These are phyloP conservation scores for Nannochloris sp. DNA, from an alignment of 139 green algal species.

Conservation along the genomic window DNA sequence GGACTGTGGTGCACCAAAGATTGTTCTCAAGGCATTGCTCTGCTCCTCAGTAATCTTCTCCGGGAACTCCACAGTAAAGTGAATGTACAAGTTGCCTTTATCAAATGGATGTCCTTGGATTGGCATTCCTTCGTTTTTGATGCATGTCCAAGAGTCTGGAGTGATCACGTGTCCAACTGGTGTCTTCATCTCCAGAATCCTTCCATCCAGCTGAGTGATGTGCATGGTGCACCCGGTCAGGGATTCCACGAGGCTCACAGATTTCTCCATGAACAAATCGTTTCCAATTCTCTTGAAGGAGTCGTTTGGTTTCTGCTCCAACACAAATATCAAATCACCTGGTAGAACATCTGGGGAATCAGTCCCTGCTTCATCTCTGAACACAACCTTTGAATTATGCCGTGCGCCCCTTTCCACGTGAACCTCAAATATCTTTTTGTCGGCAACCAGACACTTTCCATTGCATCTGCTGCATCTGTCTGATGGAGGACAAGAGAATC, in stretches of 20 bases:
- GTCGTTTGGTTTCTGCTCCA: slow-evolving; percentile 86
- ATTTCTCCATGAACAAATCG: slow-evolving; percentile 86
- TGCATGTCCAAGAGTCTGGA: slow-evolving; percentile 67
- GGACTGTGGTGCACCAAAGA: background rate
- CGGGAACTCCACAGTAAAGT: slow-evolving; percentile 84
- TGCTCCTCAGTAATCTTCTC: slow-evolving; percentile 34
- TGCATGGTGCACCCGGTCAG: slow-evolving; percentile 76
- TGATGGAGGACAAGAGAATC: slow-evolving; percentile 45
- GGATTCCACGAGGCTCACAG: slow-evolving; percentile 80
- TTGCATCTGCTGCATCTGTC: slow-evolving; percentile 75
- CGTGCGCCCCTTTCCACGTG: slow-evolving; percentile 88
- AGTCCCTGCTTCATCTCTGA: slow-evolving; percentile 86
- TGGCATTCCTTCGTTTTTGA: slow-evolving; percentile 93
- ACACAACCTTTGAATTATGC: slow-evolving; percentile 73
- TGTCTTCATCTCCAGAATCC: slow-evolving; percentile 60
- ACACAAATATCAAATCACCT: slow-evolving; percentile 92
- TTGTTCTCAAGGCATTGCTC: slow-evolving; percentile 21
- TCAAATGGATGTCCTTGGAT: slow-evolving; percentile 76
- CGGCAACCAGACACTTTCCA: slow-evolving; percentile 64
- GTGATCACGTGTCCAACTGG: slow-evolving; percentile 78
- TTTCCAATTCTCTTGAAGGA: slow-evolving; percentile 82
- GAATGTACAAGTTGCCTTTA: slow-evolving; percentile 91
- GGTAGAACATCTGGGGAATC: slow-evolving; percentile 74
- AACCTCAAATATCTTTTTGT: slow-evolving; percentile 97
- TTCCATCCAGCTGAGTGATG: slow-evolving; percentile 87